These are phyloP conservation scores for Aspergillaceae sp. DNA, from an alignment of 2,329 filamentous ascomycete species.

Conservation along the genomic window DNA sequence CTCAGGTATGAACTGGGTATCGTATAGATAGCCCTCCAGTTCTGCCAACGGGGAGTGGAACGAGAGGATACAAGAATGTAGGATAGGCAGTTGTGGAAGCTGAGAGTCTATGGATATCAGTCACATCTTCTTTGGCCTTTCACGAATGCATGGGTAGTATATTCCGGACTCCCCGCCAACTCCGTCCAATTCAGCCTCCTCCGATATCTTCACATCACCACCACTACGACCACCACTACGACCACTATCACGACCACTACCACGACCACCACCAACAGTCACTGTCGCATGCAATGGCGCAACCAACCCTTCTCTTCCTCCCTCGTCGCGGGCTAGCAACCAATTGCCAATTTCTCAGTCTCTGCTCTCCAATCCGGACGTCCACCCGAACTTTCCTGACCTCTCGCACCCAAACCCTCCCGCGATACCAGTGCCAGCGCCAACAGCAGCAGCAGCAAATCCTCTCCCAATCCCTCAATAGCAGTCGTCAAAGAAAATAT, in stretches of 20 bases:
- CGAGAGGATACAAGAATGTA: too few species aligned
- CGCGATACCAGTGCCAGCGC: neutral
- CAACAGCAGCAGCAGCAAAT: conserved; percentile 25
- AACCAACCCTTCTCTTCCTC: conserved; percentile 3
- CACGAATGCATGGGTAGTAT: too few species aligned
- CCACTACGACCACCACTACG: neutral
- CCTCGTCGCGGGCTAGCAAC: neutral
- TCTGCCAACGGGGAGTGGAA: too few species aligned
- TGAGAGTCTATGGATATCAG: too few species aligned
- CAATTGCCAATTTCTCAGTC: conserved; percentile 1
- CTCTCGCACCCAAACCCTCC: neutral
- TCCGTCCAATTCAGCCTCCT: neutral
- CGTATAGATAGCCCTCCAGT: too few species aligned
- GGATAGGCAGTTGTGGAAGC: too few species aligned
- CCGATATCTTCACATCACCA: neutral
- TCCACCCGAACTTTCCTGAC: neutral
- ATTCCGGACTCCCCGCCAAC: neutral
- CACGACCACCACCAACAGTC: neutral
- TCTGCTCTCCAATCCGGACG: neutral
- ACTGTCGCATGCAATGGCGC: conserved; percentile 4
- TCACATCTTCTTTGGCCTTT: too few species aligned
- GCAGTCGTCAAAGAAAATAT: conserved; percentile 38
- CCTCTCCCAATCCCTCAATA: conserved; percentile 22
- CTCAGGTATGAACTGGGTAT: neutral
- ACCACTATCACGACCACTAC: neutral